Base-by-base conservation (phyloP, 139 green algal genomes). In the Haematococcus lacustris region DNA sequence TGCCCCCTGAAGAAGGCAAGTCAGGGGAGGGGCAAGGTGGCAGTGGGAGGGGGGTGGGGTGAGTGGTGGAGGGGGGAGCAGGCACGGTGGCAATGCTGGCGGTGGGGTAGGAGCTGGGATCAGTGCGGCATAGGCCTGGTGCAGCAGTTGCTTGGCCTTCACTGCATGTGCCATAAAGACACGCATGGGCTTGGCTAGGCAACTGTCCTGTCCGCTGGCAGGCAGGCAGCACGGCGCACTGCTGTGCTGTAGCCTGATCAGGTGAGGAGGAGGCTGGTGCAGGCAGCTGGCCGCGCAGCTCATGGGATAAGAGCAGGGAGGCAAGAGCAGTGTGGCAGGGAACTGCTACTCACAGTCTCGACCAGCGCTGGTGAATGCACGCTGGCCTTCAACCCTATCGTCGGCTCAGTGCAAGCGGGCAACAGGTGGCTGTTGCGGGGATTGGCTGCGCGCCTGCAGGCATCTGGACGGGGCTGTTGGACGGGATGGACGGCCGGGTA, bases 401-500 rank as follows among this genome's bases (percentile, higher is more conserved):
- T n/a, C n/a, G n/a, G n/a, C n/a, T n/a, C n/a, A n/a, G n/a, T n/a
- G n/a, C n/a, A n/a, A n/a, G n/a, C n/a, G n/a, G n/a, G n/a, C n/a
- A n/a, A n/a, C n/a, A n/a, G n/a, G n/a, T n/a, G n/a, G n/a, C n/a
- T n/a, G n/a, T n/a, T n/a, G 35, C 9, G 5, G 51, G 35, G 13
- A 51, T 34, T 51, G 17, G 37, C 63, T 53, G 2, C 78, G 62
- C 38, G 70, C 60, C 61, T 33, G 64, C 73, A 65, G 80, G 76
- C 50, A 79, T 80, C 33, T 89, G 81, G 79, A 79, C 69, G 1
- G 89, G 87, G 7, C 82, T 94, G 30, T 73, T 93, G 1, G 88
- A 93, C 57, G 89, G 88, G 34, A 88, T 94, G 70, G 89, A 94
- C 57, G 89, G 89, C 32, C 39, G 71, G 0, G 83, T 92, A n/a